Evolutionary conservation across 2,329 filamentous ascomycete species (phyloP).

Genomic region (Fusarium musae): DNA sequence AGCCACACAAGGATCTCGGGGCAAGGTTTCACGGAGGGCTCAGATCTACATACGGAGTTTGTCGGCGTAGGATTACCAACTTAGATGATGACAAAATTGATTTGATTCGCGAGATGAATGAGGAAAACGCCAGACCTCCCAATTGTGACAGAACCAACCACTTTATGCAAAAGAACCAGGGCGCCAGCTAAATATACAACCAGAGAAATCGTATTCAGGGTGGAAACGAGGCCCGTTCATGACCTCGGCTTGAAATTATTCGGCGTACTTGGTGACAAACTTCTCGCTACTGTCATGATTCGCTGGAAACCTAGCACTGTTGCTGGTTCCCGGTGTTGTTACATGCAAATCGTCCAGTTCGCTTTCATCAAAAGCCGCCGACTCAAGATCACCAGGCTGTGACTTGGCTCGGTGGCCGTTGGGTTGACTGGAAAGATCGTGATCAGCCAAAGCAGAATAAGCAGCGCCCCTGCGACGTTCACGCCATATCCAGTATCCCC

Average conservation of each 20-base stretch:
- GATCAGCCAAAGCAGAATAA: constrained; percentile 63
- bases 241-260: constrained; percentile 1
- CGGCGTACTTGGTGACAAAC: constrained; percentile 45
- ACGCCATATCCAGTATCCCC: constrained; percentile 79
- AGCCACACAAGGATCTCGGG: constrained; percentile 28
- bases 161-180: constrained; percentile 31
- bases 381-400: constrained; percentile 65
- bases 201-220: not conserved
- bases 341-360: constrained; percentile 71
- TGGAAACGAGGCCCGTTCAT: not conserved
- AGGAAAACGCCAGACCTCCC: constrained; percentile 35
- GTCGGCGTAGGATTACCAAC: constrained; percentile 37
- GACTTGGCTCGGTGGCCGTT: constrained; percentile 62
- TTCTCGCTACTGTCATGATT: constrained; percentile 60
- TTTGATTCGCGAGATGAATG: constrained; percentile 23
- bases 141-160: constrained; percentile 20
- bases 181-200: constrained; percentile 26
- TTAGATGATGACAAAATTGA: constrained; percentile 40
- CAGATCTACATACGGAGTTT: constrained; percentile 41
- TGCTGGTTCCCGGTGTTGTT: constrained; percentile 56
- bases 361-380: constrained; percentile 73
- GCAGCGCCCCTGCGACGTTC: constrained; percentile 66
- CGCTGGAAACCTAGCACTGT: constrained; percentile 64
- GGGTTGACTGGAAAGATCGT: constrained; percentile 52
- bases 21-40: constrained; percentile 39